A percentile compares a stretch with the other conserved stretches of the same genome.
Evolutionary conservation across 2,329 filamentous ascomycete species (phyloP).

Genomic region (Hypomyces rosellus): DNA sequence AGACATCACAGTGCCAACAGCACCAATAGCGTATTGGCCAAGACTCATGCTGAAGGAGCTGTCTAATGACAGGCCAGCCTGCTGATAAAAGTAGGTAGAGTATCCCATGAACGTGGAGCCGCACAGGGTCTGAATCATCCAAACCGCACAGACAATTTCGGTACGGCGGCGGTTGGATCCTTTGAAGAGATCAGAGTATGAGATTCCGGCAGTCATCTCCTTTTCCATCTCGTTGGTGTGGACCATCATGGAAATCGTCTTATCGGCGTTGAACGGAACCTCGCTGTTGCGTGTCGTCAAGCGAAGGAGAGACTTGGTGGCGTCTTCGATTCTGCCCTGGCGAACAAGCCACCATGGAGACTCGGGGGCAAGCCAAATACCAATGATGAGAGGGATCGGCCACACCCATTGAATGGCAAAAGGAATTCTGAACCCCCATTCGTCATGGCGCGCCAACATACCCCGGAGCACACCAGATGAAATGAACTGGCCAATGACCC

Average conservation of each 20-base stretch:
- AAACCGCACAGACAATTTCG: slow-evolving; percentile 39
- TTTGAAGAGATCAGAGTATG: slow-evolving; percentile 43
- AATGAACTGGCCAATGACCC: slow-evolving; percentile 43
- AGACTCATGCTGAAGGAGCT: slow-evolving; percentile 36
- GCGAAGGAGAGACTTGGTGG: slow-evolving; percentile 31
- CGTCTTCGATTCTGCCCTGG: slow-evolving; percentile 32
- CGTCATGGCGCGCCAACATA: slow-evolving; percentile 29
- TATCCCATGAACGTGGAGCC: slow-evolving; percentile 47
- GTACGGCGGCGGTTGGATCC: slow-evolving; percentile 40
- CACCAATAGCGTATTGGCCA: slow-evolving; percentile 37
- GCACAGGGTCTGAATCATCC: slow-evolving; percentile 35
- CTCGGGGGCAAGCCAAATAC: slow-evolving; percentile 40
- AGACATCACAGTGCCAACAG: slow-evolving; percentile 38
- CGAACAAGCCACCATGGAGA: slow-evolving; percentile 47
- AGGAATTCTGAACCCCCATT: slow-evolving; percentile 43
- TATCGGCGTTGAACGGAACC: slow-evolving; percentile 31
- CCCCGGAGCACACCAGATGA: slow-evolving; percentile 37
- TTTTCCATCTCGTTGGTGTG: slow-evolving; percentile 45
- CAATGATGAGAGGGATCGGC: slow-evolving; percentile 38
- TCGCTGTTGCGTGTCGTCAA: slow-evolving; percentile 33
- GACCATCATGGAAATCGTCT: slow-evolving; percentile 44
- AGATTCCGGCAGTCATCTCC: slow-evolving; percentile 31
- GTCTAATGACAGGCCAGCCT: slow-evolving; percentile 33
- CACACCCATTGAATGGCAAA: slow-evolving; percentile 46
- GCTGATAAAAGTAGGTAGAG: slow-evolving; percentile 47